Conservation (phyloP, 495 filamentous ascomycete genomes). For the Penicillium subrubescens region DNA sequence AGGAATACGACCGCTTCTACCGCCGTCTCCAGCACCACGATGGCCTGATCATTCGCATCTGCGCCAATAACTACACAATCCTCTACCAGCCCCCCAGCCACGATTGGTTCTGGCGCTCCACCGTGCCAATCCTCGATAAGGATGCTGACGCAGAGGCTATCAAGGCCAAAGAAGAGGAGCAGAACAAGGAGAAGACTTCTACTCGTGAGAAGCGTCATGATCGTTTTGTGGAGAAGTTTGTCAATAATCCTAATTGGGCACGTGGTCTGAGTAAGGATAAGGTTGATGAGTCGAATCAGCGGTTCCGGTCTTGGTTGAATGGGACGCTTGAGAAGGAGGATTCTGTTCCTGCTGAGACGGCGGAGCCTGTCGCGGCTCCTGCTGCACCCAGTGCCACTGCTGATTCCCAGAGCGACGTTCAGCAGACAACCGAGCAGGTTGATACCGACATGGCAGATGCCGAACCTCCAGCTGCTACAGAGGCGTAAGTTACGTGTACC, state of each 20-base stretch:
- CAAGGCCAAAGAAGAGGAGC: conserved; percentile 45
- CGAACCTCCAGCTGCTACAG: conserved; percentile 21
- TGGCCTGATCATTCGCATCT: conserved; percentile 76
- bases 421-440: conserved; percentile 13
- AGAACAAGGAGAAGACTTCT: conserved; percentile 43
- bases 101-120: conserved; percentile 59
- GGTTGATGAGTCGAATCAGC: conserved; percentile 68
- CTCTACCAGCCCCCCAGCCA: conserved; percentile 71
- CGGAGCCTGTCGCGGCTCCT: neutral
- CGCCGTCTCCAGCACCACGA: conserved; percentile 66
- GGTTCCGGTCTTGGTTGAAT: conserved; percentile 53
- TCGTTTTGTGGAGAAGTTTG: conserved; percentile 68
- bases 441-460: conserved; percentile 46
- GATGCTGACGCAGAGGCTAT: conserved; percentile 26
- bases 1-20: conserved; percentile 51
- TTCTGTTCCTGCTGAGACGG: conserved; percentile 18
- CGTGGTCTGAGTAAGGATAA: conserved; percentile 68
- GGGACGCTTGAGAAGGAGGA: conserved; percentile 31
- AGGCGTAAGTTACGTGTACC: conserved; percentile 3
- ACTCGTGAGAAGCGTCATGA: conserved; percentile 60
- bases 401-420: conserved; percentile 5
- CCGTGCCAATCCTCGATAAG: conserved; percentile 20
- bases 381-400: neutral
- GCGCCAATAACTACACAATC: conserved; percentile 79
- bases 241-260: conserved; percentile 78